Evolutionary conservation across 106 monocot genomes (phyloP).

Genomic region (Platanthera guangdongensis): DNA sequence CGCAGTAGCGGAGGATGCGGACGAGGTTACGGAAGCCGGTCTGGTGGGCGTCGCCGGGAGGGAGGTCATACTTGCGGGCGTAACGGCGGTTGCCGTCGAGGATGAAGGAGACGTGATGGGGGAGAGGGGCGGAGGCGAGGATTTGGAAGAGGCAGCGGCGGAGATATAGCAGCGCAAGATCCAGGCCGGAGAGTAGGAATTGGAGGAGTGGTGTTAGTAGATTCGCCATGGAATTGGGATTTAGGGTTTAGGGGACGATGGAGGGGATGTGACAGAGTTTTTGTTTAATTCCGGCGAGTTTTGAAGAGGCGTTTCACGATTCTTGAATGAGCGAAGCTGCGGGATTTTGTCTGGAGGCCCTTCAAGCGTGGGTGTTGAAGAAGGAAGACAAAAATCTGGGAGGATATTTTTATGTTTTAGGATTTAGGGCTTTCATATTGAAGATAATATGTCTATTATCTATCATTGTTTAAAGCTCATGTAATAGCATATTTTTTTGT

Average conservation of each 20-base stretch:
- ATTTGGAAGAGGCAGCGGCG: conserved; percentile 21
- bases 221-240: neutral
- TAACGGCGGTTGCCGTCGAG: conserved; percentile 46
- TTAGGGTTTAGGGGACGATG: neutral
- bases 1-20: conserved; percentile 25
- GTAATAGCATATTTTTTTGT: no score
- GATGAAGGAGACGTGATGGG: conserved; percentile 40
- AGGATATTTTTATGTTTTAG: no score
- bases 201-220: neutral
- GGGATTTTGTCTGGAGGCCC: no score
- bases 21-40: conserved; percentile 20
- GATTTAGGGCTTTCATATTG: no score
- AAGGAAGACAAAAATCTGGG: no score
- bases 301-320: neutral
- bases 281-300: neutral
- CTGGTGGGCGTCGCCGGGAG: conserved; percentile 12
- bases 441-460: no score
- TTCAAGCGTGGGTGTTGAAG: no score
- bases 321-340: no score
- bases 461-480: no score
- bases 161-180: conserved; percentile 5
- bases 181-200: neutral
- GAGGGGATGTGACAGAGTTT: neutral
- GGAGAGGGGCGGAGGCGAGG: conserved; percentile 27
- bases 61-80: conserved; percentile 12